Percentiles rank a stretch among this genome's conserved stretches.
Evolutionary conservation across 345 rosid genomes (phyloP).

Genomic region (Sapria himalayana): DNA sequence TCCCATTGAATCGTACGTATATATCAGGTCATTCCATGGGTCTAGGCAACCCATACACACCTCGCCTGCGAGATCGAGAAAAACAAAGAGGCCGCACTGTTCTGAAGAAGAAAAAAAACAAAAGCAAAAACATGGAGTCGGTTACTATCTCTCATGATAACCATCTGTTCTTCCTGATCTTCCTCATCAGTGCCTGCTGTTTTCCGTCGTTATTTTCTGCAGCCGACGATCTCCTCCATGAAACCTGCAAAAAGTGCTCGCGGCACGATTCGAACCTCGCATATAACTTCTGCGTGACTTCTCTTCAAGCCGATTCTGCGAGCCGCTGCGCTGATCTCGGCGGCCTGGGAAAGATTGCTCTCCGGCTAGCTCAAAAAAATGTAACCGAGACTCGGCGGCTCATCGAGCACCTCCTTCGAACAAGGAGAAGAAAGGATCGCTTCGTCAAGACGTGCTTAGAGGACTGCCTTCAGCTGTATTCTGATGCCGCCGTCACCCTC

Average conservation of each 20-base stretch:
- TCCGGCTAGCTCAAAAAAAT: conserved; percentile 17
- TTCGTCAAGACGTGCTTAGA: conserved; percentile 12
- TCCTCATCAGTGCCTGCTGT: too few relatives aligned
- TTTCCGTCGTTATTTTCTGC: too few relatives aligned
- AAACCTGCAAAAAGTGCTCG: conserved; percentile 28
- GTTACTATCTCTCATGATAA: too few relatives aligned
- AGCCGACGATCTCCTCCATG: conserved; percentile 13
- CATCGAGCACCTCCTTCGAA: conserved; percentile 14
- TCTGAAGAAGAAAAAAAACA: too few relatives aligned
- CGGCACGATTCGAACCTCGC: conserved; percentile 16
- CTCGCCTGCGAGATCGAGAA: too few relatives aligned
- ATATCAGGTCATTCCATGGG: too few relatives aligned
- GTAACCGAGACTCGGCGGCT: conserved; percentile 16
- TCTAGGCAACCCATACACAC: too few relatives aligned
- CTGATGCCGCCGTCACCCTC: conserved; percentile 18
- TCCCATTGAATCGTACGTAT: too few relatives aligned
- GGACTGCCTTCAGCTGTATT: conserved; percentile 34
- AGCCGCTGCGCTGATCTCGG: conserved; percentile 16
- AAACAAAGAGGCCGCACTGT: too few relatives aligned
- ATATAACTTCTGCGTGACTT: conserved; percentile 23
- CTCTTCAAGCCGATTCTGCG: conserved; percentile 17
- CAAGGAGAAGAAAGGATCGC: conserved; percentile 15
- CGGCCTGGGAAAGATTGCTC: conserved; percentile 27
- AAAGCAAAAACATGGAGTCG: too few relatives aligned
- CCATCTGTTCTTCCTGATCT: too few relatives aligned